These are phyloP conservation scores for Vickermania ingenoplastis DNA, from an alignment of 208 protist genomes.

Conservation along the genomic window DNA sequence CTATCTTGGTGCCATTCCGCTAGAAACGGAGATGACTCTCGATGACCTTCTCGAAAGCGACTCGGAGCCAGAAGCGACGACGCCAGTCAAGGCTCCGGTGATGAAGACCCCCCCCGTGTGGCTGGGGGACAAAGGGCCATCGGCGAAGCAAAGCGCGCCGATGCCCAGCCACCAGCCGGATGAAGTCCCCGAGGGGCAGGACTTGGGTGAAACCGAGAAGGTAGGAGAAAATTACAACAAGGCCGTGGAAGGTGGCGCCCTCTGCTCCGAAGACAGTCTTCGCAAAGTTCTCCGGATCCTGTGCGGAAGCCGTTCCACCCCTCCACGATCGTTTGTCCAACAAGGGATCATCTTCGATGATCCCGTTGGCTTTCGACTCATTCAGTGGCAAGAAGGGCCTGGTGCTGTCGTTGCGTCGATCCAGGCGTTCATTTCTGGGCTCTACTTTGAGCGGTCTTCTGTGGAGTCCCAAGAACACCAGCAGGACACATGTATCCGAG, in stretches of 20 bases:
- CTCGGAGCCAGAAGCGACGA: neutral
- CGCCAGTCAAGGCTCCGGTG: neutral
- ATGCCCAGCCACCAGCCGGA: neutral
- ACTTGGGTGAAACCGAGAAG: neutral
- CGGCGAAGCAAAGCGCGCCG: neutral
- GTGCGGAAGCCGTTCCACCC: constrained; percentile 4
- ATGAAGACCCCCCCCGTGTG: neutral
- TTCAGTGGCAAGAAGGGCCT: constrained; percentile 47
- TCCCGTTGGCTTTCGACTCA: constrained; percentile 44
- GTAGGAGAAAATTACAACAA: neutral
- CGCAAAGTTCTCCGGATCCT: constrained; percentile 30
- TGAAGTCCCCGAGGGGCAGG: neutral
- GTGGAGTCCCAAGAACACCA: constrained; percentile 33
- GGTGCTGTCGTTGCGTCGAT: constrained; percentile 54
- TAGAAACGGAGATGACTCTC: constrained; percentile 1
- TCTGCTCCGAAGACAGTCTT: constrained; percentile 22
- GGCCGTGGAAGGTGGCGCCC: neutral
- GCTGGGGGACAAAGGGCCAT: neutral
- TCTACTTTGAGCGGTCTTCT: constrained; percentile 57
- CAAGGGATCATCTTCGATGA: constrained; percentile 70
- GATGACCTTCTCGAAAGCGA: neutral
- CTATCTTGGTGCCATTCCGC: neutral
- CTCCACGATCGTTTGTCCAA: constrained; percentile 27
- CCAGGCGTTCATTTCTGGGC: constrained; percentile 54
- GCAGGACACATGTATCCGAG: constrained; percentile 33